Base-by-base conservation (phyloP, 1,284 basidiomycete species). In the Rhodotorula sp. region DNA sequence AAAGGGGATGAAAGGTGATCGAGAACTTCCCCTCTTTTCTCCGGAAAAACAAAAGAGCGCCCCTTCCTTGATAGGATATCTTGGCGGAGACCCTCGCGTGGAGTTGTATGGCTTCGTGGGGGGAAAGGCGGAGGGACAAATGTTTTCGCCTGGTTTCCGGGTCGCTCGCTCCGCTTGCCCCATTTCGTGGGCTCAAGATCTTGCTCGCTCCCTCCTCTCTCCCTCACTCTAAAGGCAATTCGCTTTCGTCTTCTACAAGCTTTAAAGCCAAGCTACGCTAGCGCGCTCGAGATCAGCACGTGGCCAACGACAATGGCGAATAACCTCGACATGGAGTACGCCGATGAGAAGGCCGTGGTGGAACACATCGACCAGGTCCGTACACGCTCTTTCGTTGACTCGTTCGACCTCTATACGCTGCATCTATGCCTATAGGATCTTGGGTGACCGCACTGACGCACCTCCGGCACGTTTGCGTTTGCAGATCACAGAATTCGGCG, bases 311-410 rank as follows among this genome's bases (percentile, higher is more conserved):
- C 61, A 18, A 49, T 18, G 63, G 50, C 54, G 16, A n/a, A 26
- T 28, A 26, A 55, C 14, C 26, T 16, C n/a, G 54, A 55, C 26
- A 16, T 26, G 23, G 67, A 64, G 23, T 69, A 66, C 59, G 65
- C 62, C n/a, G 71, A 72, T 50, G 67, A 69, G 58, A 69, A 72
- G 62, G 52, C 62, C 10, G 62, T 69, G 31, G 45, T 64, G 2
- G 67, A 72, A 45, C 67, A 63, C 16, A 52, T 72, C 23, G 71
- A 72, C n/a, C 31, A 62, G 26, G 70, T 71, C 47, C 67, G 70
- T 38, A 26, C 28, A 5, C 38, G 43, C 23, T 54, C 5, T 26
- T 19, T 21, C 21, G 0, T n/a, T 28, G 50, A 16, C 23, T n/a
- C 55, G 3, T 23, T 34, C 16, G 38, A 50, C 49, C 38, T 1